A percentile compares a stretch with the other conserved stretches of the same genome.
These are phyloP conservation scores for Taphrina confusa DNA, from an alignment of 1,139 yeast genomes.

Conservation along the genomic window DNA sequence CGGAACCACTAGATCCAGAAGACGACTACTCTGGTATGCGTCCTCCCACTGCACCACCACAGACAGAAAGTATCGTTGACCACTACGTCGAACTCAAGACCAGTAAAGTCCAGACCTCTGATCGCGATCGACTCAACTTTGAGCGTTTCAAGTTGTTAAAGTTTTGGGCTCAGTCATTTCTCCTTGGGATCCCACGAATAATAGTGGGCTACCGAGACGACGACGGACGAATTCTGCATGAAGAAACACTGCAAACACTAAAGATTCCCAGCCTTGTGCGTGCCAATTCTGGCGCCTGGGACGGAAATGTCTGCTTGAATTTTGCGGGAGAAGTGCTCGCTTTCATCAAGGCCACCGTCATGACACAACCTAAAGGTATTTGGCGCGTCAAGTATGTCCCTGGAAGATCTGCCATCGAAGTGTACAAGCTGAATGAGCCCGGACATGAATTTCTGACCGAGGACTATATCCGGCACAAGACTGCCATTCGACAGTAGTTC, in stretches of 20 bases:
- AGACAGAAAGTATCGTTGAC: conserved; percentile 51
- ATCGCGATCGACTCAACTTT: conserved; percentile 59
- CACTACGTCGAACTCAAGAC: conserved; percentile 91
- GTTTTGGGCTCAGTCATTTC: conserved; percentile 92
- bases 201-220: conserved; percentile 88
- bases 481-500: not conserved
- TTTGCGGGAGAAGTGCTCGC: conserved; percentile 22
- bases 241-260: conserved; percentile 76
- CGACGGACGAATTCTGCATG: conserved; percentile 58
- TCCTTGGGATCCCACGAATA: conserved; percentile 75
- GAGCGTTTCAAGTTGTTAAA: conserved; percentile 66
- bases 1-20: conserved; percentile 36
- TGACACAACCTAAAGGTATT: not conserved
- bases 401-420: not conserved
- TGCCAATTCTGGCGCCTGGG: conserved; percentile 44
- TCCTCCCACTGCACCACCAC: not conserved
- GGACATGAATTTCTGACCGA: conserved; percentile 23
- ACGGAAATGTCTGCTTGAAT: conserved; percentile 29
- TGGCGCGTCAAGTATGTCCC: conserved; percentile 25
- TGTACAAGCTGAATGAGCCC: not conserved
- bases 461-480: conserved; percentile 16
- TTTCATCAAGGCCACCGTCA: conserved; percentile 6
- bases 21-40: conserved; percentile 14
- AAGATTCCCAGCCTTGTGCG: conserved; percentile 67
- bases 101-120: conserved; percentile 56